phyloP scores from a whole-genome alignment of 1,284 basidiomycete genomes.

The Meripilus lineatus region DNA sequence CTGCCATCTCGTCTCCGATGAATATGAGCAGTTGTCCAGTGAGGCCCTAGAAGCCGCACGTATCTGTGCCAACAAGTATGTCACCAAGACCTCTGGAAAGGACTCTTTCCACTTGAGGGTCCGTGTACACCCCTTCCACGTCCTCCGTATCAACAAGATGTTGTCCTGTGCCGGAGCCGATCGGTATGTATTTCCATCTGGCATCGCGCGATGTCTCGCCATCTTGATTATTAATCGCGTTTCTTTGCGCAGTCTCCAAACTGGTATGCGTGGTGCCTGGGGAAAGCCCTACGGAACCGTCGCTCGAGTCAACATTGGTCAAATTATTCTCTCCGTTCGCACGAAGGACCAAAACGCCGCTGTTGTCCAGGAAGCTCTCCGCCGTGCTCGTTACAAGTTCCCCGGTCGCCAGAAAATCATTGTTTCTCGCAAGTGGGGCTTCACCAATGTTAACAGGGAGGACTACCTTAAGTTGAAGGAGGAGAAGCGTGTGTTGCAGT shows the following conservation, averaged over 20 bases:
- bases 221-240: neutral
- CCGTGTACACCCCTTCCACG: conserved; percentile 98
- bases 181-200: conserved; percentile 72
- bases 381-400: conserved; percentile 99
- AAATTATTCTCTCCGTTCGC: conserved; percentile 95
- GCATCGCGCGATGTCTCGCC: too few relatives aligned
- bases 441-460: conserved; percentile 91
- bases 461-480: conserved; percentile 89
- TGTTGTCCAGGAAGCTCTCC: conserved; percentile 95
- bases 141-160: conserved; percentile 99
- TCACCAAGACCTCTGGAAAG: conserved; percentile 97
- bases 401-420: conserved; percentile 99
- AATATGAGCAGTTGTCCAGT: conserved; percentile 96
- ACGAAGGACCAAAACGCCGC: conserved; percentile 86
- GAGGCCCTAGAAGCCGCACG: conserved; percentile 98
- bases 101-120: conserved; percentile 99
- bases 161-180: conserved; percentile 98
- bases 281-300: conserved; percentile 98
- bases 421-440: conserved; percentile 96
- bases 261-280: conserved; percentile 99
- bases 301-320: conserved; percentile 95
- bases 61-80: conserved; percentile 99
- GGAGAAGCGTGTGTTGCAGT: conserved; percentile 86
- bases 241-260: conserved; percentile 69
- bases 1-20: conserved; percentile 94